phyloP scores from a whole-genome alignment of 2,329 filamentous ascomycete species.

The Trichoderma atrobrunneum region DNA sequence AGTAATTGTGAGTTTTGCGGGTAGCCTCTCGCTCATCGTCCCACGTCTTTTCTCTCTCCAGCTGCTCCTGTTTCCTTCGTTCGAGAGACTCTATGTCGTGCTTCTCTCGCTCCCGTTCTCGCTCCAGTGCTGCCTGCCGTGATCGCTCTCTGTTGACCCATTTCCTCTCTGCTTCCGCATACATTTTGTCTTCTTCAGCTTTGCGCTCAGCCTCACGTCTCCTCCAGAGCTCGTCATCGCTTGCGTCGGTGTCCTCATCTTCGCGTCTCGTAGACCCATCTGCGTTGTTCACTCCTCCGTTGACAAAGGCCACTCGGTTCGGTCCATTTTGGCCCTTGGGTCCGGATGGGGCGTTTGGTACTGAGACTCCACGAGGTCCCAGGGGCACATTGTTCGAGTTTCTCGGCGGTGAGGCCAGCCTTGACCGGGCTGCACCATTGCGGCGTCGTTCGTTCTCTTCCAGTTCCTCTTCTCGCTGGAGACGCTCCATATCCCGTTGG shows the following conservation, averaged over 20 bases:
- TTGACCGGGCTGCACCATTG: slow-evolving; percentile 61
- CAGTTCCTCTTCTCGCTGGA: slow-evolving; percentile 86
- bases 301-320: slow-evolving; percentile 70
- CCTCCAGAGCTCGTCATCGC: slow-evolving; percentile 79
- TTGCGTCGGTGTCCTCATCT: slow-evolving; percentile 83
- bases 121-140: slow-evolving; percentile 77
- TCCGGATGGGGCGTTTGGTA: slow-evolving; percentile 71
- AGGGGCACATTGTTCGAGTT: slow-evolving; percentile 57
- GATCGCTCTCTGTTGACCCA: slow-evolving; percentile 89
- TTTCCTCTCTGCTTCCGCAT: slow-evolving; percentile 79
- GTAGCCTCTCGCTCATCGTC: slow-evolving; percentile 82
- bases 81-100: slow-evolving; percentile 67
- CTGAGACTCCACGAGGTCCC: slow-evolving; percentile 42
- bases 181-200: slow-evolving; percentile 74
- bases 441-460: slow-evolving; percentile 80
- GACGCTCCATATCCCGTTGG: slow-evolving; percentile 80
- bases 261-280: slow-evolving; percentile 59
- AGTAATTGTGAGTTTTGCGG: slow-evolving; percentile 75
- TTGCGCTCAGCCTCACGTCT: slow-evolving; percentile 69
- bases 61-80: slow-evolving; percentile 65
- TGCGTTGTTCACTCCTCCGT: slow-evolving; percentile 67
- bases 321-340: slow-evolving; percentile 64
- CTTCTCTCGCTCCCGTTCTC: slow-evolving; percentile 77
- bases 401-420: slow-evolving; percentile 69
- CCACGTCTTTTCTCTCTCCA: slow-evolving; percentile 67